Base-by-base conservation (phyloP, 768 basidiomycete species). In the Phallus indusiatus region DNA sequence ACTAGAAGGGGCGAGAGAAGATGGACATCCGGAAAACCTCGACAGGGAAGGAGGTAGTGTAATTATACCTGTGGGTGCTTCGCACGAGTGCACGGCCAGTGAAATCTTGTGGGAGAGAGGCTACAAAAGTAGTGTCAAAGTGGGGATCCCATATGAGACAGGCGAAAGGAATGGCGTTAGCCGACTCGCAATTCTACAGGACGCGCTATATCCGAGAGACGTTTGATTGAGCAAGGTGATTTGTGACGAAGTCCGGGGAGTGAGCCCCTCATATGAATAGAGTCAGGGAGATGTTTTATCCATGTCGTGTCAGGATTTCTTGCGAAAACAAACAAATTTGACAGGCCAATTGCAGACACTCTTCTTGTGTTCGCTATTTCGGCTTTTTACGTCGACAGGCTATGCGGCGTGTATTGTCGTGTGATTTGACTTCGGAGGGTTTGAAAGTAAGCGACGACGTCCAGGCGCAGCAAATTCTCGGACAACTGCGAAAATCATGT, bases 11-110 rank as follows among this genome's bases (percentile, higher is more conserved):
- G 14, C 28, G 34, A 36, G 53, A 28, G 24, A 33, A 24, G 28
- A 24, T 54, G 24, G 28, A 28, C 53, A 54, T 54, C 34, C 53
- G 53, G 53, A 20, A 20, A 54, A 36, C 2, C 28, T 20, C 10
- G 28, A 54, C 34, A 54, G 18, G 53, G 42, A 42, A 42, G 42
- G 28, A 28, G 28, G n/a, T 10, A 22, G 17, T 28, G 24, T 20
- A 21, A 36, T 54, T 54, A 54, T 24, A 33, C 18, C 14, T 34
- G 24, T 9, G 28, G 16, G 36, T 24, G 34, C 24, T 54, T 54
- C 53, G 34, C 53, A 54, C 24, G 53, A 36, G 34, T 36, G 53
- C 53, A 54, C 53, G 53, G 53, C 21, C 42, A 42, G 42, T n/a
- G n/a, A 10, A 11, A 42, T 42, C 42, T 42, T 42, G 42, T 42